Percentiles rank a stretch among this genome's conserved stretches.
These are phyloP conservation scores for Lactarius deliciosus DNA, from an alignment of 768 basidiomycete species.

Conservation along the genomic window DNA sequence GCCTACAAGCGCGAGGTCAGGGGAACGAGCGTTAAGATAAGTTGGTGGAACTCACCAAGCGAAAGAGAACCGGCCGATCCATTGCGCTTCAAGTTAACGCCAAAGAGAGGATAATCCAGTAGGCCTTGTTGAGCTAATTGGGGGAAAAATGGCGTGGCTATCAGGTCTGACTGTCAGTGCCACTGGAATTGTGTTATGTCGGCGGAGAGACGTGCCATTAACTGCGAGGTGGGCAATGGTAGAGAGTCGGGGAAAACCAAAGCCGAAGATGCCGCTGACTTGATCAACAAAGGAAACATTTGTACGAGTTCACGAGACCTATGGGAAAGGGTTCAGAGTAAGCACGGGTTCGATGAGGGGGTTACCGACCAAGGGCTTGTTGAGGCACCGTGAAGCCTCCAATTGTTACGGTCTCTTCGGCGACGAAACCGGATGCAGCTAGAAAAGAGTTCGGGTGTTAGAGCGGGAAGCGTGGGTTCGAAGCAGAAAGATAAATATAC, in stretches of 20 bases:
- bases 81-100: slow-evolving; percentile 62
- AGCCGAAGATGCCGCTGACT: slow-evolving; percentile 69
- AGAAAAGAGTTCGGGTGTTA: slow-evolving; percentile 13
- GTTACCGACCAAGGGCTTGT: slow-evolving; percentile 64
- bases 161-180: background rate
- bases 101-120: slow-evolving; percentile 74
- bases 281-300: slow-evolving; percentile 63
- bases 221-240: slow-evolving; percentile 46
- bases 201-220: slow-evolving; percentile 45
- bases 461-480: background rate
- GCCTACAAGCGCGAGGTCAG: slow-evolving; percentile 45
- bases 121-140: slow-evolving; percentile 60
- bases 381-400: slow-evolving; percentile 58
- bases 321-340: slow-evolving; percentile 1
- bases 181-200: slow-evolving; percentile 2
- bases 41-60: slow-evolving; percentile 46
- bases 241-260: slow-evolving; percentile 76
- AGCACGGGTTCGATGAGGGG: background rate
- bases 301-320: slow-evolving; percentile 62
- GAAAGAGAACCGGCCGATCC: slow-evolving; percentile 57
- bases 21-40: slow-evolving; percentile 6
- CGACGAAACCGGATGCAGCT: slow-evolving; percentile 73
- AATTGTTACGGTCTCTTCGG: slow-evolving; percentile 58
- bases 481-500: slow-evolving; percentile 32
- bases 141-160: slow-evolving; percentile 69